Conservation (phyloP, 1,284 basidiomycete species). For the Hypsizygus ulmarius region DNA sequence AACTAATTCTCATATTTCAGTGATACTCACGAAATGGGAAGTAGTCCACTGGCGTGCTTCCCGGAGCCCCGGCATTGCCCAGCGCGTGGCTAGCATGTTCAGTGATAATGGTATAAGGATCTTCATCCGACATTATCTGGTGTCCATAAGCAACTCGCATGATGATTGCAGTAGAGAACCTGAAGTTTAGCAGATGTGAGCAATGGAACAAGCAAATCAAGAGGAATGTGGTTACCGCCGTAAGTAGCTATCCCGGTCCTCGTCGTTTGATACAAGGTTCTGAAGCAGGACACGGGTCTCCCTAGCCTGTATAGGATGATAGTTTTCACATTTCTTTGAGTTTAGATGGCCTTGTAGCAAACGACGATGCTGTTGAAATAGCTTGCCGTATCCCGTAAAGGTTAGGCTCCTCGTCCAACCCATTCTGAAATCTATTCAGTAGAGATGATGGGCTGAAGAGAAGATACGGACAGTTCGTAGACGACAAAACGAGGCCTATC, state of each 20-base stretch:
- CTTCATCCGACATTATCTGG: slow-evolving; percentile 21
- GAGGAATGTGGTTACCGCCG: slow-evolving; percentile 7
- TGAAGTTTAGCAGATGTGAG: slow-evolving; percentile 1
- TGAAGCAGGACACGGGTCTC: slow-evolving; percentile 19
- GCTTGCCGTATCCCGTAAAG: slow-evolving; percentile 20
- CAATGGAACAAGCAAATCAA: slow-evolving; percentile 1
- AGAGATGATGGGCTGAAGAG: not conserved
- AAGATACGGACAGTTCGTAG: slow-evolving; percentile 12
- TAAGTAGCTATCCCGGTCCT: slow-evolving; percentile 12
- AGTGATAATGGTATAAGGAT: slow-evolving; percentile 19
- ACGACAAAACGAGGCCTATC: slow-evolving; percentile 24
- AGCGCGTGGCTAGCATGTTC: slow-evolving; percentile 11
- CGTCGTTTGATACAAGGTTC: slow-evolving; percentile 15
- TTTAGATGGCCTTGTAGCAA: slow-evolving; percentile 22
- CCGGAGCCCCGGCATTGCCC: slow-evolving; percentile 18
- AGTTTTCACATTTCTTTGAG: slow-evolving; percentile 10
- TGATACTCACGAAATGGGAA: slow-evolving; percentile 21
- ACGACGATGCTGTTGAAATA: slow-evolving; percentile 21
- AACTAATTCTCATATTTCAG: not conserved
- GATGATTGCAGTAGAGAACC: slow-evolving; percentile 24
- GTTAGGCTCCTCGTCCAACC: slow-evolving; percentile 19
- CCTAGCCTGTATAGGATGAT: slow-evolving; percentile 16
- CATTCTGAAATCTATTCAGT: slow-evolving; percentile 15
- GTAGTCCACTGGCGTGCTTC: slow-evolving; percentile 23
- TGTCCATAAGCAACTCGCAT: slow-evolving; percentile 24